A percentile compares a stretch with the other conserved stretches of the same genome.
phyloP scores from a whole-genome alignment of 805 yeast species.

The Candida oleophila region DNA sequence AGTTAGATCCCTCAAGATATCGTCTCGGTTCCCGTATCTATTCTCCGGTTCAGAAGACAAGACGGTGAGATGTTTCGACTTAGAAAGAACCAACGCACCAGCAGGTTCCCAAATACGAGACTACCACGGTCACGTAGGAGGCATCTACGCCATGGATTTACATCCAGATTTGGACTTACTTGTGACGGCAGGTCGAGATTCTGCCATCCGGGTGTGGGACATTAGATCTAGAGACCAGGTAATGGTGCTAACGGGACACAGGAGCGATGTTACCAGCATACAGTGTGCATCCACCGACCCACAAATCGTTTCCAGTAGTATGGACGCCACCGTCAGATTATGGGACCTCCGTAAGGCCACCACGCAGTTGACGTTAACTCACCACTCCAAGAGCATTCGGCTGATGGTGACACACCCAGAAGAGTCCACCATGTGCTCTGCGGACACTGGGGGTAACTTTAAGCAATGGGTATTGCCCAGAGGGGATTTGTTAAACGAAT shows the following conservation, averaged over 20 bases:
- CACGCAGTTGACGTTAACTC: conserved; percentile 70
- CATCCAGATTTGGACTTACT: conserved; percentile 86
- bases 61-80: conserved; percentile 92
- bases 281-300: conserved; percentile 73
- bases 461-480: conserved; percentile 82
- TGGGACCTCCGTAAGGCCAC: conserved; percentile 89
- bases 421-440: conserved; percentile 76
- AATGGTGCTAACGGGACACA: conserved; percentile 80
- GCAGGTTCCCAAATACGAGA: conserved; percentile 61
- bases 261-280: conserved; percentile 69
- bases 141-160: conserved; percentile 77
- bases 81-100: conserved; percentile 72
- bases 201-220: conserved; percentile 90
- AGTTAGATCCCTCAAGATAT: conserved; percentile 72
- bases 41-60: conserved; percentile 94
- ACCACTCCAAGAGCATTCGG: conserved; percentile 80
- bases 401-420: conserved; percentile 66
- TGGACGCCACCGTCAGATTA: conserved; percentile 80
- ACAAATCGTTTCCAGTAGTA: conserved; percentile 78
- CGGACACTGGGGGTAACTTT: conserved; percentile 69
- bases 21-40: conserved; percentile 79
- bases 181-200: conserved; percentile 87
- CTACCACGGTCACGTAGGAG: conserved; percentile 92
- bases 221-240: conserved; percentile 75
- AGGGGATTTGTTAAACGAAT: conserved; percentile 62